Base-by-base conservation (phyloP, 2,329 filamentous ascomycete species). In the Scedosporium minutisporum region DNA sequence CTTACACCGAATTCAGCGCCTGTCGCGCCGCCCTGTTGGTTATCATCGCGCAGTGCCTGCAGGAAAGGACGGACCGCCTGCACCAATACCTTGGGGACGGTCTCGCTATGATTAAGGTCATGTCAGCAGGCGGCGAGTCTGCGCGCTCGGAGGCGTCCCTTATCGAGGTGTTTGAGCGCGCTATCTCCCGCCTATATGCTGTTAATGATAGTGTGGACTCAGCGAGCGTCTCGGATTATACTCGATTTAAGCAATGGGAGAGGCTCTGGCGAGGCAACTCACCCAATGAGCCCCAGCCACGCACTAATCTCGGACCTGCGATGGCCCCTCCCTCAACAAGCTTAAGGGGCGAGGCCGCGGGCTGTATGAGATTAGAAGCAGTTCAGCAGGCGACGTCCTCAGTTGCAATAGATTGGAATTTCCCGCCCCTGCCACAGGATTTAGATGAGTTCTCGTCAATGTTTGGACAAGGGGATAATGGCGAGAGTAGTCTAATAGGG, bases 1-100 rank as follows among this genome's bases (percentile, higher is more conserved):
- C 80, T 0, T 83, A 83, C 66, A 82, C 80, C 3, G 81, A 84
- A 65, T 83, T 82, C 67, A 82, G 79, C 67, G 79, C 81, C 3
- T 82, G 80, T 60, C 80, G 81, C 51, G 80, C 80, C 9, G 80
- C 81, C 7, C 71, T 83, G 5, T 73, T 83, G 2, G 80, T 83
- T 29, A 71, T 76, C 57, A 74, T 75, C 38, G 74, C 74, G 1
- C 74, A 76, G 58, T 76, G 73, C 55, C 67, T 76, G 44, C 73
- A 72, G 48, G 71, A 71, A 63, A 73, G 71, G 55, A 74, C 74
- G 10, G 74, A 76, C 60, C 67, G 70, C 38, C 73, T 80, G 12
- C 76, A 77, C 27, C 76, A 78, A 48, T 74, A 75, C 7, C 70
- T 82, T 3, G 72, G 78, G n/a, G 77, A 79, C 46, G 80, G 80